Base-by-base conservation (phyloP, 2,329 filamentous ascomycete genomes). In the Fusarium sp. region DNA sequence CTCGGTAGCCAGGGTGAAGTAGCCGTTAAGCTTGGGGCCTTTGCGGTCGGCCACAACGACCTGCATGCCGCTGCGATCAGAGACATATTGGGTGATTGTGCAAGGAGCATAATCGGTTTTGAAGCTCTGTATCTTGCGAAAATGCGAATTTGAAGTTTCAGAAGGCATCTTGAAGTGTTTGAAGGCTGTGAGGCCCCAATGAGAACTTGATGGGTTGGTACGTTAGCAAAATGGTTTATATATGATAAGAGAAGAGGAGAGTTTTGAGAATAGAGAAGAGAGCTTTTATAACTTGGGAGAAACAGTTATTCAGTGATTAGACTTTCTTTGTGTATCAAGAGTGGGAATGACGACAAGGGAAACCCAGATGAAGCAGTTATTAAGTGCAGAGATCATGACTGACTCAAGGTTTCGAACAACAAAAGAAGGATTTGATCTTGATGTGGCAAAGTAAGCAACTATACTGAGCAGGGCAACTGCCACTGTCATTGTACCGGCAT, bases 1-100 rank as follows among this genome's bases (percentile, higher is more conserved):
- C 77, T 99, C 95, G 4, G 95, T 99, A 31, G 95, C 95, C 49
- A 99, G 84, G 31, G 93, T 90, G 76, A 99, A 99, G 77, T 96
- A 97, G 31, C 95, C 95, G 67, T 91, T 90, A 59, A 97, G 85
- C 76, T 97, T 98, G n/a, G 95, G 95, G 1, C 95, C 94, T 73
- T 95, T 88, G 68, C 93, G 89, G 73, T 98, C 91, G 67, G 96
- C 92, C 45, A 97, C 91, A 36, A 97, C 88, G 31, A 97, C 90
- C 67, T 93, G 89, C 92, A 99, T 95, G 48, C 95, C 95, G 61
- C 94, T 99, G 63, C 92, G 85, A 69, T 92, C 87, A 6, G 95
- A 99, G 72, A 96, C 92, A 90, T 99, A 99, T 75, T 97, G 93
- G 19, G 92, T 94, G 76, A 99, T 90, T 51, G 84, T 87, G 62